phyloP scores from a whole-genome alignment of 1,284 basidiomycete genomes.

The Microbotryomycetes sp. region DNA sequence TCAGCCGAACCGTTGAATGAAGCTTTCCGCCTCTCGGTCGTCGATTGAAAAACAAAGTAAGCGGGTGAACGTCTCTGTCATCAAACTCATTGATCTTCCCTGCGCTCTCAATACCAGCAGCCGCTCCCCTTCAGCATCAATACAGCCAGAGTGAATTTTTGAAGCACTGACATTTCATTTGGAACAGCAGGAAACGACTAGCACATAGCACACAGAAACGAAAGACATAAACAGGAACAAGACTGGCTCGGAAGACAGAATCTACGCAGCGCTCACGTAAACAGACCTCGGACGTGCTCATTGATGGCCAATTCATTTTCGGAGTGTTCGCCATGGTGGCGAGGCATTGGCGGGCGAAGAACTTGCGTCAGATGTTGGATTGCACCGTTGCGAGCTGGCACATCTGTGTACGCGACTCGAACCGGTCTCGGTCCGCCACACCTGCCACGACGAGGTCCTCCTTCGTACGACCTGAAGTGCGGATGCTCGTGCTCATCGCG shows the following conservation, averaged over 20 bases:
- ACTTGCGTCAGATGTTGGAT: slow-evolving; percentile 9
- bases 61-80: no score
- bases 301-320: not conserved
- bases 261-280: not conserved
- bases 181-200: no score
- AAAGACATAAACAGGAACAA: not conserved
- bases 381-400: slow-evolving; percentile 32
- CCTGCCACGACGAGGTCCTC: not conserved
- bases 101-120: no score
- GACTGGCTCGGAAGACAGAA: not conserved
- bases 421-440: slow-evolving; percentile 12
- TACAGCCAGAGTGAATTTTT: no score
- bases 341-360: not conserved
- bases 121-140: no score
- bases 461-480: not conserved
- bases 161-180: no score
- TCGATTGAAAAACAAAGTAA: no score
- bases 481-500: not conserved
- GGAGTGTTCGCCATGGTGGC: not conserved
- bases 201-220: not conserved
- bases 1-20: not conserved
- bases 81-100: no score
- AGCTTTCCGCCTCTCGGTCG: no score
- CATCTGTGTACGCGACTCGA: slow-evolving; percentile 26
- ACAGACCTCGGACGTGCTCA: not conserved